Percentiles rank a stretch among this genome's conserved stretches.
These are phyloP conservation scores for Adansonia madagascariensis DNA, from an alignment of 441 rosid genomes.

Conservation along the genomic window DNA sequence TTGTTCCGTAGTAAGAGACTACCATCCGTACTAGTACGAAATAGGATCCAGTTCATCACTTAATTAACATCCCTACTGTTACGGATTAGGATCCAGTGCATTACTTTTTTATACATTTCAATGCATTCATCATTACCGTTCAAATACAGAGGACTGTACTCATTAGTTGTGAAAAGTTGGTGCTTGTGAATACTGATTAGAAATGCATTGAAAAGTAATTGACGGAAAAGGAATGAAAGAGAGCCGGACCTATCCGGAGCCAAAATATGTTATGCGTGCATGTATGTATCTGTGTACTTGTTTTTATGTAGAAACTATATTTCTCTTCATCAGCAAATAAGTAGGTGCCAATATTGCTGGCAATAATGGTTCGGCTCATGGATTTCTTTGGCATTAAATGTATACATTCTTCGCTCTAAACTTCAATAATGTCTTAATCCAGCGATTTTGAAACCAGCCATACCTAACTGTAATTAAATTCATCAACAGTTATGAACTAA, in stretches of 20 bases:
- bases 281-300: neutral
- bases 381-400: slow-evolving; percentile 5
- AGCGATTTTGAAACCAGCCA: neutral
- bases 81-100: too few relatives aligned
- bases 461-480: neutral
- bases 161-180: neutral
- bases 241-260: neutral
- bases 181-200: neutral
- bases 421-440: slow-evolving; percentile 2
- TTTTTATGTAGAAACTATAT: neutral
- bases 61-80: too few relatives aligned
- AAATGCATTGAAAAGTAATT: neutral
- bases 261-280: neutral
- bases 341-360: neutral
- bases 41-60: neutral
- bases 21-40: neutral
- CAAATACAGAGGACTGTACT: neutral
- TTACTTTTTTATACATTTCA: neutral
- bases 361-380: neutral
- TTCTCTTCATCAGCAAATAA: slow-evolving; percentile 4
- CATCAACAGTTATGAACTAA: neutral
- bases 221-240: neutral
- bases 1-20: neutral
- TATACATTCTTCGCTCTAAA: neutral
- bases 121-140: neutral